Percentiles rank a stretch among this genome's conserved stretches.
These are phyloP conservation scores for Solanum hybrid DNA, from an alignment of 305 asterid genomes.

Conservation along the genomic window DNA sequence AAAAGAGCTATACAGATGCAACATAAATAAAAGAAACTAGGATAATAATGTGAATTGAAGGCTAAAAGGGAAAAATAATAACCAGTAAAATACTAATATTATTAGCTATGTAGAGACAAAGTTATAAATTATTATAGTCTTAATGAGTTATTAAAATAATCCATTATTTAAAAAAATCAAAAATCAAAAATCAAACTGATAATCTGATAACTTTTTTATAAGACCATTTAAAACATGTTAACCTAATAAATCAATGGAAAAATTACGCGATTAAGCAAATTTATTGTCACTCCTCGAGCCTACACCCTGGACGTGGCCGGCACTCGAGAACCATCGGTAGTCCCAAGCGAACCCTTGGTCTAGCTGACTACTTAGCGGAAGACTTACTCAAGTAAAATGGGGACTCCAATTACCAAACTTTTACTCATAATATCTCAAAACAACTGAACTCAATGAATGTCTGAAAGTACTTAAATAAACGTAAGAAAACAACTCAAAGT, in stretches of 20 bases:
- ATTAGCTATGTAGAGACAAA: too few relatives aligned
- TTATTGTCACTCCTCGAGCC: neutral
- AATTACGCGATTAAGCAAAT: neutral
- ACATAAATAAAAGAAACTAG: neutral
- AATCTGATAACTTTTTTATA: neutral
- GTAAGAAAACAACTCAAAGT: neutral
- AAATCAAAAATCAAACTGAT: neutral
- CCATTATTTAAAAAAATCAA: too few relatives aligned
- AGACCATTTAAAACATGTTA: neutral
- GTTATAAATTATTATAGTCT: neutral
- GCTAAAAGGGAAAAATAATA: too few relatives aligned
- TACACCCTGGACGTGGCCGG: neutral
- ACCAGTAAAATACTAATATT: neutral
- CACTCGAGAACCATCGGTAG: neutral
- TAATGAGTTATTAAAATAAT: neutral
- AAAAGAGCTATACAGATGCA: neutral
- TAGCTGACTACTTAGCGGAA: neutral
- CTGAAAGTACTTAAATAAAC: neutral
- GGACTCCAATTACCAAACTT: neutral
- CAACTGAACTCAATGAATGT: neutral
- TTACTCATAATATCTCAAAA: neutral
- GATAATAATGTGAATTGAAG: neutral
- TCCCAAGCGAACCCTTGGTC: neutral
- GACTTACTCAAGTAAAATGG: neutral
- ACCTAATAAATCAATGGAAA: neutral